Percentiles rank a stretch among this genome's conserved stretches.
Evolutionary conservation across 1,284 basidiomycete species (phyloP).

Genomic region (Gymnopus androsaceus): DNA sequence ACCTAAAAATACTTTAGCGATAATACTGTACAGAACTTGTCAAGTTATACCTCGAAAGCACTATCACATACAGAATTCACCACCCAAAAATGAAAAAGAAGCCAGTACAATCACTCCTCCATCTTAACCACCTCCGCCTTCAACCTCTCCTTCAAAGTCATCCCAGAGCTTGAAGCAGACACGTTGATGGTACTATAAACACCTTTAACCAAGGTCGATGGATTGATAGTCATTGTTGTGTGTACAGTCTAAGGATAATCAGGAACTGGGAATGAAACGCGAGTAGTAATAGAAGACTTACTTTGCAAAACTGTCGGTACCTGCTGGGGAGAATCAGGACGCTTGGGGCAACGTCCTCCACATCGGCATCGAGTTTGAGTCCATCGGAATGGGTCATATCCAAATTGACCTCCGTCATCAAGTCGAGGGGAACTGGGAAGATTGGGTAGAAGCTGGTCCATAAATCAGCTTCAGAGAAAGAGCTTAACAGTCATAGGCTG

Average conservation of each 20-base stretch:
- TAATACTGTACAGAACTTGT: background rate
- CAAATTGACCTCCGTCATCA: slow-evolving; percentile 81
- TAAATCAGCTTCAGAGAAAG: too few species aligned
- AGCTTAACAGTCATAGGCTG: too few species aligned
- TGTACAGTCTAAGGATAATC: slow-evolving; percentile 56
- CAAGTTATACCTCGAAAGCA: background rate
- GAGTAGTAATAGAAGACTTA: slow-evolving; percentile 37
- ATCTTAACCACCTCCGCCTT: slow-evolving; percentile 13
- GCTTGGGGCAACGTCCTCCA: slow-evolving; percentile 65
- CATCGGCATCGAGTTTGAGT: slow-evolving; percentile 47
- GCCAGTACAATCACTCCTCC: background rate
- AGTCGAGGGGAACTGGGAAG: slow-evolving; percentile 81
- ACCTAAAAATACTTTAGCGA: too few species aligned
- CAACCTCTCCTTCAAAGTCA: slow-evolving; percentile 8
- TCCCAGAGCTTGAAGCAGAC: background rate
- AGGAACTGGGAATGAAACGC: background rate
- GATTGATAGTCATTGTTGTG: slow-evolving; percentile 69
- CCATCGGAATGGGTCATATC: slow-evolving; percentile 77
- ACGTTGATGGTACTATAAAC: slow-evolving; percentile 52
- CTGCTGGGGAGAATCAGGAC: slow-evolving; percentile 84
- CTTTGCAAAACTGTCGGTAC: slow-evolving; percentile 86
- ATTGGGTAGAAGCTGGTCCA: slow-evolving; percentile 86
- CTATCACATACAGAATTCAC: background rate
- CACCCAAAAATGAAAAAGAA: too few species aligned
- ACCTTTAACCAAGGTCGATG: slow-evolving; percentile 65